A percentile compares a stretch with the other conserved stretches of the same genome.
Evolutionary conservation across 768 basidiomycete species (phyloP).

Genomic region (Cubamyces lactineus): DNA sequence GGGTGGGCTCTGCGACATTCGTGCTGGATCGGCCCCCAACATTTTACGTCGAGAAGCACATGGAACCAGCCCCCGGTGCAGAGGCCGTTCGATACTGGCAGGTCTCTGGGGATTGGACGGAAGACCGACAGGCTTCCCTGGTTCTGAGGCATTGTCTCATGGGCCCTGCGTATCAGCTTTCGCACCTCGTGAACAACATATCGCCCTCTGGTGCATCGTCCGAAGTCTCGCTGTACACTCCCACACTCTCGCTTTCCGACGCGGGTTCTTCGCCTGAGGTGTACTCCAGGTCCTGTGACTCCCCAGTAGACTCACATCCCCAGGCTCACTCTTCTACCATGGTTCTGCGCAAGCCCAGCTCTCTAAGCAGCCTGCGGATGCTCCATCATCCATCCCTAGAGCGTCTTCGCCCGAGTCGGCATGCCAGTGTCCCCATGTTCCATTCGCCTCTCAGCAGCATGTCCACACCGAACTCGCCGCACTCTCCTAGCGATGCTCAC

Average conservation of each 20-base stretch:
- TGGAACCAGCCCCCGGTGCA: constrained; percentile 27
- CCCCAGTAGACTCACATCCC: constrained; percentile 1
- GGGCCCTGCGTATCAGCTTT: constrained; percentile 64
- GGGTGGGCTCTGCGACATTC: constrained; percentile 63
- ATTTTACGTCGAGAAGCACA: constrained; percentile 65
- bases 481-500: constrained; percentile 5
- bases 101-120: constrained; percentile 75
- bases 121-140: constrained; percentile 66
- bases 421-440: constrained; percentile 15
- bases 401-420: constrained; percentile 15
- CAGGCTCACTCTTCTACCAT: constrained; percentile 3
- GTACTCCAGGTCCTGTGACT: constrained; percentile 18
- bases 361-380: constrained; percentile 21
- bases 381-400: constrained; percentile 23
- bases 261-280: constrained; percentile 22
- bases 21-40: constrained; percentile 65
- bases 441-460: constrained; percentile 20
- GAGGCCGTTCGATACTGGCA: constrained; percentile 50
- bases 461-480: constrained; percentile 17
- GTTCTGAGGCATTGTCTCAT: constrained; percentile 66
- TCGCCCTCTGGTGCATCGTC: constrained; percentile 19
- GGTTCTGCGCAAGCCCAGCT: constrained; percentile 17
- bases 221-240: constrained; percentile 12
- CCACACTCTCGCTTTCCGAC: constrained; percentile 17
- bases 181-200: constrained; percentile 56